Conservation (phyloP, 2,329 filamentous ascomycete genomes). For the Sclerotinia minor region DNA sequence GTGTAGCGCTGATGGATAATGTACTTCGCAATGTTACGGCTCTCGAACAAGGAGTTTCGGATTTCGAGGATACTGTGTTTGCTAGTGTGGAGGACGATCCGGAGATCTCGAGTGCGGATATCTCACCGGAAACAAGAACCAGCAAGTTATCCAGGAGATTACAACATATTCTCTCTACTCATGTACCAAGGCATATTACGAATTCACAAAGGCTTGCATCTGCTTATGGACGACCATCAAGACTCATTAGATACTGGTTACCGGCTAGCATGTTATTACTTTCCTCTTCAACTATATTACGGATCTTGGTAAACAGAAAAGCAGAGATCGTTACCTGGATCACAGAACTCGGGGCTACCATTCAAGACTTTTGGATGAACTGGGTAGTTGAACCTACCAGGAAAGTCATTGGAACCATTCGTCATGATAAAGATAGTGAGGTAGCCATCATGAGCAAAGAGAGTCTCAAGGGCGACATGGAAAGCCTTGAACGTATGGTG, state of each 20-base stretch:
- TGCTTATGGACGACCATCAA: constrained; percentile 73
- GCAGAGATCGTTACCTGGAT: constrained; percentile 81
- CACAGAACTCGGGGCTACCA: constrained; percentile 72
- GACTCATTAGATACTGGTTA: constrained; percentile 83
- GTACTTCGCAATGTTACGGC: constrained; percentile 72
- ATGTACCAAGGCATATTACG: constrained; percentile 66
- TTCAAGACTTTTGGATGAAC: constrained; percentile 90
- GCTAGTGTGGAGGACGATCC: constrained; percentile 61
- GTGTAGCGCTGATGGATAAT: constrained; percentile 81
- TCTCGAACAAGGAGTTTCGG: constrained; percentile 60
- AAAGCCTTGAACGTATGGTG: constrained; percentile 95
- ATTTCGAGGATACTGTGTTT: constrained; percentile 67
- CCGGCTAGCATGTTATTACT: constrained; percentile 69
- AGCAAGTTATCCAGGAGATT: constrained; percentile 66
- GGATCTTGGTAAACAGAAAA: constrained; percentile 70
- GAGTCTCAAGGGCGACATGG: constrained; percentile 84
- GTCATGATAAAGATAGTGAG: constrained; percentile 88
- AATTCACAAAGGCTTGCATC: constrained; percentile 57
- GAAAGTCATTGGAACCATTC: constrained; percentile 86
- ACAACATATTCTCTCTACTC: constrained; percentile 64
- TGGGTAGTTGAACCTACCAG: constrained; percentile 87
- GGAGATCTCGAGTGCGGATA: constrained; percentile 53
- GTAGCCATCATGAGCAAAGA: constrained; percentile 96
- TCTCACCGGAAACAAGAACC: constrained; percentile 42
- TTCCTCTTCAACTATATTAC: constrained; percentile 84